Evolutionary conservation across 2,329 filamentous ascomycete species (phyloP).

Genomic region (Fusarium austroafricanum): DNA sequence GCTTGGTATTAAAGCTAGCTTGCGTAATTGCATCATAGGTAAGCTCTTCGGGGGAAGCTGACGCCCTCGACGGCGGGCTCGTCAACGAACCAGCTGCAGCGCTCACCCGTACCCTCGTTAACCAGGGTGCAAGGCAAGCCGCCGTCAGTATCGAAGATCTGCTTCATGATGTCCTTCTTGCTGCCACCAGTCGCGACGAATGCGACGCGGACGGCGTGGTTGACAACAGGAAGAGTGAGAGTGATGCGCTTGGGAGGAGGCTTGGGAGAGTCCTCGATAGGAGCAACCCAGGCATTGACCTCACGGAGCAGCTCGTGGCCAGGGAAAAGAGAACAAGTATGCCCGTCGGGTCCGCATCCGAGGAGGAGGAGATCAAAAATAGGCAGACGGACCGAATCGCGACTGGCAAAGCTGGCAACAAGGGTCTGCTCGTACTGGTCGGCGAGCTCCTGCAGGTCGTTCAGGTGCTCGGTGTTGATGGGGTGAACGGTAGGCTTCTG

Average conservation of each 20-base stretch:
- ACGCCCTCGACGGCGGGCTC: conserved; percentile 87
- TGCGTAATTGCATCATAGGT: conserved; percentile 54
- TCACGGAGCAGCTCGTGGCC: conserved; percentile 88
- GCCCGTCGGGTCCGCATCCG: conserved; percentile 94
- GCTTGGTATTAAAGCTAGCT: conserved; percentile 24
- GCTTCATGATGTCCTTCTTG: conserved; percentile 92
- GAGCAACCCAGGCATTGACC: conserved; percentile 88
- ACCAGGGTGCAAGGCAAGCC: conserved; percentile 87
- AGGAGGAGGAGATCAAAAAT: conserved; percentile 95
- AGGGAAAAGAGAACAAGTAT: conserved; percentile 97
- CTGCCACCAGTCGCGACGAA: conserved; percentile 91
- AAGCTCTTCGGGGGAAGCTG: conserved; percentile 79
- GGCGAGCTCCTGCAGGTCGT: conserved; percentile 90
- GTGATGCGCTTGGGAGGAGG: conserved; percentile 92
- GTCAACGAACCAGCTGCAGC: conserved; percentile 96
- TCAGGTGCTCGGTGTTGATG: conserved; percentile 73
- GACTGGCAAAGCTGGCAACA: conserved; percentile 85
- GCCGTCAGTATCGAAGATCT: conserved; percentile 86
- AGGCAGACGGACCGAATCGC: conserved; percentile 93
- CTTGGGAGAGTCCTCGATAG: conserved; percentile 94
- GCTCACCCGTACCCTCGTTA: conserved; percentile 84
- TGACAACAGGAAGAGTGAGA: conserved; percentile 89
- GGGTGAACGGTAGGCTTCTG: conserved; percentile 78
- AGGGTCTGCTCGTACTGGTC: conserved; percentile 93
- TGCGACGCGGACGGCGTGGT: conserved; percentile 84